Conservation (phyloP, 306 rosid genomes). For the Pueraria montana region DNA sequence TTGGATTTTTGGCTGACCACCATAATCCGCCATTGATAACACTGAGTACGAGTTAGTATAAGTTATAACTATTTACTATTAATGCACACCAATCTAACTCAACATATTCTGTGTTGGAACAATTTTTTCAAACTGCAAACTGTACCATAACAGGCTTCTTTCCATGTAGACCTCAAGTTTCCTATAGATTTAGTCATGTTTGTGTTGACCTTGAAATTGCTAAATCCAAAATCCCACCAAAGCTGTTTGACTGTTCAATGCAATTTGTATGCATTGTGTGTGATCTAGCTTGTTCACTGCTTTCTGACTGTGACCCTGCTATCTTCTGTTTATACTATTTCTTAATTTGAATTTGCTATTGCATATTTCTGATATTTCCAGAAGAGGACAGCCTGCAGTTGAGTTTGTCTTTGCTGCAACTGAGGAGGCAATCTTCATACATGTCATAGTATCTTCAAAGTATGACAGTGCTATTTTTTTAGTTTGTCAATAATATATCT, state of each 20-base stretch:
- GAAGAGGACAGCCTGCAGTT: slow-evolving; percentile 91
- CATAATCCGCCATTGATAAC: not conserved
- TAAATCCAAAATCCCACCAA: slow-evolving; percentile 31
- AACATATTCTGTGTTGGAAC: slow-evolving; percentile 25
- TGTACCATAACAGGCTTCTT: slow-evolving; percentile 22
- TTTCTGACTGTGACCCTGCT: slow-evolving; percentile 33
- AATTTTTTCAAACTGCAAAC: slow-evolving; percentile 2
- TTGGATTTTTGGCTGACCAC: not conserved
- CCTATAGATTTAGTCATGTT: slow-evolving; percentile 21
- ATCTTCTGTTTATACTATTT: slow-evolving; percentile 25
- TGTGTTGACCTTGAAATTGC: slow-evolving; percentile 27
- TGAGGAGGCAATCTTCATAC: slow-evolving; percentile 90
- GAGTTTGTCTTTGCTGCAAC: slow-evolving; percentile 94
- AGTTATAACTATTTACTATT: not conserved
- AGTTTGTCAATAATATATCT: slow-evolving; percentile 30
- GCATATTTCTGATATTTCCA: slow-evolving; percentile 57
- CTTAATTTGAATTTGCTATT: slow-evolving; percentile 42
- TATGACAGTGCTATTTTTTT: slow-evolving; percentile 47
- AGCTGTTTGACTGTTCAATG: slow-evolving; percentile 26
- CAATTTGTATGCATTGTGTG: slow-evolving; percentile 34
- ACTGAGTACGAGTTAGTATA: not conserved
- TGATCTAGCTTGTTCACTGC: slow-evolving; percentile 31
- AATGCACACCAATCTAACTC: not conserved
- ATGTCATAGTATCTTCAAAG: slow-evolving; percentile 89
- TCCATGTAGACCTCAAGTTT: slow-evolving; percentile 2